Evolutionary conservation across 345 rosid species (phyloP).

Genomic region (Erysimum cheiranthoides): DNA sequence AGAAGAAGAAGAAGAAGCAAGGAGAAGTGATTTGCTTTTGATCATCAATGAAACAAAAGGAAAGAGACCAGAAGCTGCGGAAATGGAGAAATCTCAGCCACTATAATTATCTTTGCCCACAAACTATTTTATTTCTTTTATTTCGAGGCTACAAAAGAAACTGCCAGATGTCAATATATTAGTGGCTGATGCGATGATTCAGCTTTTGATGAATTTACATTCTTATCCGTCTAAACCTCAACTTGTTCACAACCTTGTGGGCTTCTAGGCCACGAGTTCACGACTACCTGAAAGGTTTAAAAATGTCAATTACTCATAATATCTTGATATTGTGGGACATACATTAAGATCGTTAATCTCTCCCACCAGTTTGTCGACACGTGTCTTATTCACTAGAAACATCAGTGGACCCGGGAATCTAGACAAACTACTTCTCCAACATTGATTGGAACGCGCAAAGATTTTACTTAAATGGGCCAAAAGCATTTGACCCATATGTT

Average conservation of each 20-base stretch:
- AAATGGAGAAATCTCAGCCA: constrained; percentile 49
- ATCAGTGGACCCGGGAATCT: constrained; percentile 34
- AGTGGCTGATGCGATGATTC: constrained; percentile 15
- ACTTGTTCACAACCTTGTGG: constrained; percentile 31
- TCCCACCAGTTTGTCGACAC: constrained; percentile 31
- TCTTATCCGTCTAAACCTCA: background rate
- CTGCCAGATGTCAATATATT: background rate
- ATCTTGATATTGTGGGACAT: constrained; percentile 42
- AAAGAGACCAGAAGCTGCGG: constrained; percentile 29
- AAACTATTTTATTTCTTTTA: constrained; percentile 7
- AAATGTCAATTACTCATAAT: constrained; percentile 18
- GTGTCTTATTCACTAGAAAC: constrained; percentile 14
- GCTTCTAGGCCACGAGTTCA: constrained; percentile 36
- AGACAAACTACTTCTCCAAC: background rate
- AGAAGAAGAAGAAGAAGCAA: constrained; percentile 24
- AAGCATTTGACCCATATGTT: background rate
- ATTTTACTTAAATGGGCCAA: too few species aligned
- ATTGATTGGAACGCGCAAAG: background rate
- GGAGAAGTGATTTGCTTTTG: constrained; percentile 7
- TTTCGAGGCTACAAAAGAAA: constrained; percentile 37
- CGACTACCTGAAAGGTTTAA: constrained; percentile 35
- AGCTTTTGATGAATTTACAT: background rate
- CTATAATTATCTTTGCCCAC: background rate
- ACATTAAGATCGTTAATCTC: background rate
- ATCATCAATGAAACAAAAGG: constrained; percentile 8